Evolutionary conservation across 768 basidiomycete genomes (phyloP).

Genomic region (Suillus ampliporus): DNA sequence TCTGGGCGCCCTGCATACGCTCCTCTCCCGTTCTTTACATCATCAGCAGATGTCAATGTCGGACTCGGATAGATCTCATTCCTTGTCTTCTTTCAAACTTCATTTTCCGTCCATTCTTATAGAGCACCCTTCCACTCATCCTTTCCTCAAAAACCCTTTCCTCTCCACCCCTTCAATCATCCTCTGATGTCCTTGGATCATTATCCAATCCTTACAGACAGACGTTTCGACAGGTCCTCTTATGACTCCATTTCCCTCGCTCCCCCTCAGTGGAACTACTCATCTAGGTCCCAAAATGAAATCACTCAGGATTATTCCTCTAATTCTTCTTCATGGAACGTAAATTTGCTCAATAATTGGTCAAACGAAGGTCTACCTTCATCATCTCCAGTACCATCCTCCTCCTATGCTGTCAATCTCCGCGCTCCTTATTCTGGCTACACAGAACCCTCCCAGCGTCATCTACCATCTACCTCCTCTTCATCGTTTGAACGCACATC

Average conservation of each 20-base stretch:
- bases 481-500: slow-evolving; percentile 16
- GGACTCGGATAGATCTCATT: slow-evolving; percentile 19
- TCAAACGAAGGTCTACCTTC: slow-evolving; percentile 21
- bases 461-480: slow-evolving; percentile 21
- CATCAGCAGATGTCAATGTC: slow-evolving; percentile 24
- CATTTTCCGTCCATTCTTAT: slow-evolving; percentile 29
- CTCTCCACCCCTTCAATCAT: background rate
- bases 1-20: slow-evolving; percentile 13
- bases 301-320: slow-evolving; percentile 16
- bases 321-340: slow-evolving; percentile 28
- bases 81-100: slow-evolving; percentile 22
- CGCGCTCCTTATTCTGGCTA: slow-evolving; percentile 31
- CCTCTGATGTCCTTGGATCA: slow-evolving; percentile 39
- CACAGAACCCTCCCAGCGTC: slow-evolving; percentile 23
- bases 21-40: slow-evolving; percentile 5
- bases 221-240: slow-evolving; percentile 37
- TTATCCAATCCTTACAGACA: slow-evolving; percentile 36
- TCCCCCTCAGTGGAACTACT: slow-evolving; percentile 32
- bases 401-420: slow-evolving; percentile 21
- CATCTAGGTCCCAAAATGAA: slow-evolving; percentile 29
- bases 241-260: slow-evolving; percentile 30
- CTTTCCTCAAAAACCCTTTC: background rate
- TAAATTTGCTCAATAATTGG: slow-evolving; percentile 18
- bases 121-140: slow-evolving; percentile 21
- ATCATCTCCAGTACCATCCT: slow-evolving; percentile 25